Percentiles rank a stretch among this genome's conserved stretches.
Evolutionary conservation across 2,329 filamentous ascomycete species (phyloP).

Genomic region (Exophiala aquamarina): DNA sequence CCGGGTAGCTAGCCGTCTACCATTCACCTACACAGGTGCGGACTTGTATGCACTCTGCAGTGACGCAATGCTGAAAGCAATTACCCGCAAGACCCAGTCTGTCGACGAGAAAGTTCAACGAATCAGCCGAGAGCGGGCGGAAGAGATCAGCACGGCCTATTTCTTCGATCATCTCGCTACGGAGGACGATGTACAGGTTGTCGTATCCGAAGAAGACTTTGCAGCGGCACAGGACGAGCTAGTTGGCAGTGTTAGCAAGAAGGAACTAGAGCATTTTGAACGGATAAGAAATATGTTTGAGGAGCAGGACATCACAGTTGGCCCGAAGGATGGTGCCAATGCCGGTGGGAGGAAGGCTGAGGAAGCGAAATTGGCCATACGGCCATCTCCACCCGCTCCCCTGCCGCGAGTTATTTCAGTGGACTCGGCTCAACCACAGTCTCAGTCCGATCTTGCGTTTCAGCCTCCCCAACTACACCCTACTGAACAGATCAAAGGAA

Average conservation of each 20-base stretch:
- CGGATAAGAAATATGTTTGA: slow-evolving; percentile 81
- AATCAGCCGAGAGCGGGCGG: slow-evolving; percentile 45
- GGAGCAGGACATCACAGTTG: slow-evolving; percentile 39
- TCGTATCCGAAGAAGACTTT: slow-evolving; percentile 89
- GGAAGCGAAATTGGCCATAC: slow-evolving; percentile 31
- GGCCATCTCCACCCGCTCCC: slow-evolving; percentile 18
- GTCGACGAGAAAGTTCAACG: slow-evolving; percentile 80
- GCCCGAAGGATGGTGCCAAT: slow-evolving; percentile 36
- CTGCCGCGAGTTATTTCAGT: background rate
- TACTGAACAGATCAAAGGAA: slow-evolving; percentile 12
- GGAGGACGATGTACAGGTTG: slow-evolving; percentile 77
- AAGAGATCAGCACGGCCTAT: slow-evolving; percentile 76
- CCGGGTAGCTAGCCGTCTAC: slow-evolving; percentile 72
- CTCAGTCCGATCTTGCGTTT: background rate
- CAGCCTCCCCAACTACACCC: slow-evolving; percentile 1
- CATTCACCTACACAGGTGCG: slow-evolving; percentile 95
- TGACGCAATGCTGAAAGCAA: slow-evolving; percentile 97
- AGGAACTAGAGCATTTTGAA: slow-evolving; percentile 90
- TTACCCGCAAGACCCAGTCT: slow-evolving; percentile 80
- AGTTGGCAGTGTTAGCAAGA: slow-evolving; percentile 88
- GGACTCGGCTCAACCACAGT: slow-evolving; percentile 2
- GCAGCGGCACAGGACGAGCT: slow-evolving; percentile 76
- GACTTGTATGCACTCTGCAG: slow-evolving; percentile 97
- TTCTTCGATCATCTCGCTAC: slow-evolving; percentile 93
- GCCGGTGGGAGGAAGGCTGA: slow-evolving; percentile 29